A percentile compares a stretch with the other conserved stretches of the same genome.
phyloP scores from a whole-genome alignment of 2,329 filamentous ascomycete genomes.

The Chaetoscypha palmicola region DNA sequence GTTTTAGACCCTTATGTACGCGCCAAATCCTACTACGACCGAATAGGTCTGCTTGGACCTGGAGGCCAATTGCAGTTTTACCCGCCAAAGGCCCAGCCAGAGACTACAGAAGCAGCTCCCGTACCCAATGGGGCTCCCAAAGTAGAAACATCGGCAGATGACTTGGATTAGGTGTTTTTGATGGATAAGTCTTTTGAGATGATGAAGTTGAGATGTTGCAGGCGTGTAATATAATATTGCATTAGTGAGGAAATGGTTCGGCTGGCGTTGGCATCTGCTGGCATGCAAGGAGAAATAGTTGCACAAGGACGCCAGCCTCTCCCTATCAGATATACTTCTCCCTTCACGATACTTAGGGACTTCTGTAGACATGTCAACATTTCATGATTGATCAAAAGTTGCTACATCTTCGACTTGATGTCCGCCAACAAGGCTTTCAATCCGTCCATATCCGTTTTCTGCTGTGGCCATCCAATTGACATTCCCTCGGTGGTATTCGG shows the following conservation, averaged over 20 bases:
- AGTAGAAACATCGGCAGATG: constrained; percentile 24
- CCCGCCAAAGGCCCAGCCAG: constrained; percentile 31
- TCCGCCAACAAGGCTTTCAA: constrained; percentile 75
- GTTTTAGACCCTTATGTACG: constrained; percentile 78
- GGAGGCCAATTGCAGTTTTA: constrained; percentile 70
- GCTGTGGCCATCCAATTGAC: constrained; percentile 70
- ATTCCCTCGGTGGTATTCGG: constrained; percentile 78
- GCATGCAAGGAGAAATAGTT: not conserved
- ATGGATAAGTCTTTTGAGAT: no score
- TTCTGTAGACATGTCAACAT: no score
- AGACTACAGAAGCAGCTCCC: constrained; percentile 2
- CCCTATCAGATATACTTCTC: no score
- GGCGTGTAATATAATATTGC: constrained; percentile 10
- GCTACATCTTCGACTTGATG: constrained; percentile 86
- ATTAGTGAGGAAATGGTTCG: no score
- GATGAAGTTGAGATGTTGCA: no score
- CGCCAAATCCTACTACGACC: constrained; percentile 78
- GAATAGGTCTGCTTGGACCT: constrained; percentile 61
- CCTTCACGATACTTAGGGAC: no score
- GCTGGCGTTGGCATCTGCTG: no score
- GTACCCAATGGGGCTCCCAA: constrained; percentile 10
- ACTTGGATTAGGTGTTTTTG: constrained; percentile 26
- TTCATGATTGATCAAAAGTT: constrained; percentile 14
- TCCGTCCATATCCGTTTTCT: constrained; percentile 70
- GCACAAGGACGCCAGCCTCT: no score